Conservation (phyloP, 805 yeast species). For the Candida chauliodis region DNA sequence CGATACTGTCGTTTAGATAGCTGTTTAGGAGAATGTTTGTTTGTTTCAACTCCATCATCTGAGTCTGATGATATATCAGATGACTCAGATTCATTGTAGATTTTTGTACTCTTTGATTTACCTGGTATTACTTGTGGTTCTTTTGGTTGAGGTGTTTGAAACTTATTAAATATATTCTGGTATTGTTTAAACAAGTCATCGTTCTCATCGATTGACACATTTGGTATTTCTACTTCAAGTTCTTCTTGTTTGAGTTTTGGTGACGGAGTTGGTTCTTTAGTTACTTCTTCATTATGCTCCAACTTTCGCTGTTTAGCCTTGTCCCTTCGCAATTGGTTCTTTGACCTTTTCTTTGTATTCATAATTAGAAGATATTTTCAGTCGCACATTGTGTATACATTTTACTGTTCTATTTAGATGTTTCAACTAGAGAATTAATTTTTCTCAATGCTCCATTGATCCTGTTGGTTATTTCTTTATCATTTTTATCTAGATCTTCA, state of each 20-base stretch:
- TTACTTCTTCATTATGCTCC: slow-evolving; percentile 2
- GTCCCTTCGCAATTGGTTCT: slow-evolving; percentile 54
- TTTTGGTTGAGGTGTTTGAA: slow-evolving; percentile 3
- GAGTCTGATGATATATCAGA: slow-evolving; percentile 20
- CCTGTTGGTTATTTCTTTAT: slow-evolving; percentile 24
- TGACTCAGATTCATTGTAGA: background rate
- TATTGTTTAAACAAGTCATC: slow-evolving; percentile 17
- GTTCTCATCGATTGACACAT: slow-evolving; percentile 2
- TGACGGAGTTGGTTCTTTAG: slow-evolving; percentile 4
- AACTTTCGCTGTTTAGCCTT: slow-evolving; percentile 36
- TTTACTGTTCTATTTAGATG: background rate
- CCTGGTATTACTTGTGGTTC: background rate
- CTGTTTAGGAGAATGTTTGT: slow-evolving; percentile 12
- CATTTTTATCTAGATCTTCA: slow-evolving; percentile 22
- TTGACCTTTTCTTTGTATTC: slow-evolving; percentile 40
- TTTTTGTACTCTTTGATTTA: slow-evolving; percentile 3
- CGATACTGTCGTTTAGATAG: slow-evolving; percentile 51
- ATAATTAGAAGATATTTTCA: slow-evolving; percentile 10
- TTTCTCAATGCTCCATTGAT: slow-evolving; percentile 22
- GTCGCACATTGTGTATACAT: background rate
- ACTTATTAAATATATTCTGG: slow-evolving; percentile 18
- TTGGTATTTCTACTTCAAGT: background rate
- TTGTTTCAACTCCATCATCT: slow-evolving; percentile 17
- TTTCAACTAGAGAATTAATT: slow-evolving; percentile 7
- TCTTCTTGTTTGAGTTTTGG: background rate